These are phyloP conservation scores for Acmispon strigosus DNA, from an alignment of 306 rosid genomes.

Conservation along the genomic window DNA sequence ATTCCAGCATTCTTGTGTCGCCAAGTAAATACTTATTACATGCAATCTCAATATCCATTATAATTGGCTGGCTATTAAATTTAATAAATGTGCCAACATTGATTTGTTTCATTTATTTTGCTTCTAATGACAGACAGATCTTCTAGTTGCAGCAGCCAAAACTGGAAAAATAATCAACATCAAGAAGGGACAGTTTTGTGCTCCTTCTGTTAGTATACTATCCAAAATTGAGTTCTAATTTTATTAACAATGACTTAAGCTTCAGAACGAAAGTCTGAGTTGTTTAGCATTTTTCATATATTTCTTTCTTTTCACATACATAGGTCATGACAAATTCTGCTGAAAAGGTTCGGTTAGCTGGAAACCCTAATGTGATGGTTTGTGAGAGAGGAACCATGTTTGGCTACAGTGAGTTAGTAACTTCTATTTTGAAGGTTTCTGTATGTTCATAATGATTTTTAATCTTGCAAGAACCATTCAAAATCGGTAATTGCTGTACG, in stretches of 20 bases:
- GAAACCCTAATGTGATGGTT: slow-evolving; percentile 95
- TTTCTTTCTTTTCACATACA: slow-evolving; percentile 11
- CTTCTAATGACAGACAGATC: slow-evolving; percentile 80
- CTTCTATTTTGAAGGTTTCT: slow-evolving; percentile 1
- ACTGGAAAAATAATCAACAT: slow-evolving; percentile 86
- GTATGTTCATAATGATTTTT: background rate
- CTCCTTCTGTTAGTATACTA: slow-evolving; percentile 77
- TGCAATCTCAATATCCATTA: background rate
- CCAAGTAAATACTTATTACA: slow-evolving; percentile 44
- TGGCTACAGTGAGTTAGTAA: slow-evolving; percentile 88
- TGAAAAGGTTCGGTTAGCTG: slow-evolving; percentile 88
- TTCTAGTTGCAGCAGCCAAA: slow-evolving; percentile 93
- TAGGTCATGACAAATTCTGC: slow-evolving; percentile 93
- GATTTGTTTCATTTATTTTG: slow-evolving; percentile 24
- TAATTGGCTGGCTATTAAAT: background rate
- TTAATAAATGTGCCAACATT: background rate
- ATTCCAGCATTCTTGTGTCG: slow-evolving; percentile 97
- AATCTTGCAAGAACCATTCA: background rate
- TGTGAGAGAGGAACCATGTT: slow-evolving; percentile 99
- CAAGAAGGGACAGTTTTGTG: slow-evolving; percentile 98
- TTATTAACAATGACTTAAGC: background rate
- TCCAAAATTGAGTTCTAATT: slow-evolving; percentile 9
- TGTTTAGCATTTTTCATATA: slow-evolving; percentile 7
- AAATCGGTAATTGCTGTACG: background rate
- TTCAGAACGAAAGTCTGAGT: background rate